Percentiles rank a stretch among this genome's conserved stretches.
phyloP scores from a whole-genome alignment of 2,329 filamentous ascomycete species.

The Fusarium torreyae region DNA sequence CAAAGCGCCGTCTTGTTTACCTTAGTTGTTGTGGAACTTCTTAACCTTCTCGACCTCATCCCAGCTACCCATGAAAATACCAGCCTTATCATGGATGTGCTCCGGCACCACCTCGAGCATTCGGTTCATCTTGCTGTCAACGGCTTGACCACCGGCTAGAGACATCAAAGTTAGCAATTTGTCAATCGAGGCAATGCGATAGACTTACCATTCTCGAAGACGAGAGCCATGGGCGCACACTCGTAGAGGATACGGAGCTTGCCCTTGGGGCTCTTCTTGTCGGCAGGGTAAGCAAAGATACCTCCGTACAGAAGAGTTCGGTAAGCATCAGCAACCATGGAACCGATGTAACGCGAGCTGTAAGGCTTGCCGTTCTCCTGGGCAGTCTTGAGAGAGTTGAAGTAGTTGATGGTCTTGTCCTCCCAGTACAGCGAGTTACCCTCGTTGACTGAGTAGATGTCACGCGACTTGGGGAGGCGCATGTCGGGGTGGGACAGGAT shows the following conservation, averaged over 20 bases:
- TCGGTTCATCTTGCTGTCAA: conserved; percentile 91
- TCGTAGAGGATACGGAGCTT: conserved; percentile 98
- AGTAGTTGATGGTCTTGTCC: conserved; percentile 87
- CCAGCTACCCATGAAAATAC: conserved; percentile 95
- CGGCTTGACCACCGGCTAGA: conserved; percentile 88
- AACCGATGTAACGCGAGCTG: conserved; percentile 94
- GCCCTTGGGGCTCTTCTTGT: conserved; percentile 98
- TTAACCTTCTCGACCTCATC: conserved; percentile 98
- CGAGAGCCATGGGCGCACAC: conserved; percentile 98
- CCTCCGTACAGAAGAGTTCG: conserved; percentile 95
- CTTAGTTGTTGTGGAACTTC: conserved; percentile 72
- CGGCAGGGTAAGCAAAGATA: conserved; percentile 96
- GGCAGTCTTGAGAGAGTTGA: conserved; percentile 89
- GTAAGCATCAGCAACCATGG: conserved; percentile 99
- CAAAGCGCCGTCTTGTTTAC: conserved; percentile 23
- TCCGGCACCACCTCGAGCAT: conserved; percentile 93
- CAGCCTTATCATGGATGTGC: conserved; percentile 94
- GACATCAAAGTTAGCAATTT: conserved; percentile 47
- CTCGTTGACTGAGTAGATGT: conserved; percentile 99
- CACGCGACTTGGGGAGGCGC: conserved; percentile 82
- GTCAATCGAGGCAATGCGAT: background rate
- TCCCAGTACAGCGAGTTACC: conserved; percentile 98
- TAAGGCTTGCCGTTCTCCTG: conserved; percentile 86
- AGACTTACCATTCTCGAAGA: conserved; percentile 94
- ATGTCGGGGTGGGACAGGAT: conserved; percentile 98